A percentile compares a stretch with the other conserved stretches of the same genome.
phyloP scores from a whole-genome alignment of 345 rosid genomes.

The Syzygium jambos region DNA sequence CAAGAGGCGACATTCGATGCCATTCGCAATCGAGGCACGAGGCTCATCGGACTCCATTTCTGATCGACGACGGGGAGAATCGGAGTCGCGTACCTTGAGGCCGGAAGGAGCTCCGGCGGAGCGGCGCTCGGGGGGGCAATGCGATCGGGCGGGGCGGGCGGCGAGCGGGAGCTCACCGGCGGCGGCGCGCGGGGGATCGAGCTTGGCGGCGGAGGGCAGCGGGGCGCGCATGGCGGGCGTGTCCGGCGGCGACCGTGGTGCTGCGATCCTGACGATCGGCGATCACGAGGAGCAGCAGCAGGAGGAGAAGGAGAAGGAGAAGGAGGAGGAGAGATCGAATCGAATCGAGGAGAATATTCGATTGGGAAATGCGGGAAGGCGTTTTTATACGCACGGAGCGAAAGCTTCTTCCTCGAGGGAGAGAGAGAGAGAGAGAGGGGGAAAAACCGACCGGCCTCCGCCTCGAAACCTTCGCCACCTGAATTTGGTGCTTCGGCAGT shows the following conservation, averaged over 20 bases:
- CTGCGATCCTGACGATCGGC: neutral
- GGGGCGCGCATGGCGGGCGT: constrained; percentile 26
- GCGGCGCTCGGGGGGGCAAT: neutral
- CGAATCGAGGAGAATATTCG: neutral
- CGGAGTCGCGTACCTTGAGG: neutral
- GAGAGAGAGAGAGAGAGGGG: neutral
- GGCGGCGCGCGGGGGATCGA: neutral
- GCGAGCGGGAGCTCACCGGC: neutral
- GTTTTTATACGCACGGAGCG: neutral
- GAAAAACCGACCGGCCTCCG: neutral
- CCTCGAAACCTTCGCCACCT: neutral
- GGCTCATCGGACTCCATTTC: neutral
- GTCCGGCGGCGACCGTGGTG: neutral
- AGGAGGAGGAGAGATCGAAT: neutral
- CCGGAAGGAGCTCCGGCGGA: neutral
- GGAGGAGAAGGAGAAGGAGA: neutral
- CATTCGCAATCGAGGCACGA: neutral
- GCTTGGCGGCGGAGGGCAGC: constrained; percentile 3
- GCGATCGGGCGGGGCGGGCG: neutral
- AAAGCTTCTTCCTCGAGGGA: neutral
- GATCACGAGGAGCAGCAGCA: neutral
- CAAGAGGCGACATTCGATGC: neutral
- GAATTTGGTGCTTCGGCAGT: neutral
- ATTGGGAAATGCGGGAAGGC: neutral
- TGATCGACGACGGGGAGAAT: neutral